phyloP scores from a whole-genome alignment of 768 basidiomycete species.

The Amanita rubescens region DNA sequence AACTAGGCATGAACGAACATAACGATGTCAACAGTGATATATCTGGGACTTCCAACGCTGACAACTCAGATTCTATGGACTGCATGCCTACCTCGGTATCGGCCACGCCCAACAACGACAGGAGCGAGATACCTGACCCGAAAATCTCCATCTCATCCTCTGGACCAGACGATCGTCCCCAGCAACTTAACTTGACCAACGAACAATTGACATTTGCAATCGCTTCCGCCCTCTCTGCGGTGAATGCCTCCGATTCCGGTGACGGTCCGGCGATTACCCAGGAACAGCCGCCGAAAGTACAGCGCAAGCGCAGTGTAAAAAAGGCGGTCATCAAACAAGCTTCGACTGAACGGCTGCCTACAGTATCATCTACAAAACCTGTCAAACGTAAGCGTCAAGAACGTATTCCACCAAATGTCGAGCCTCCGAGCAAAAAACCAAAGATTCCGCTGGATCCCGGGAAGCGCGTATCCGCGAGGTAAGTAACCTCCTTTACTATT shows the following conservation, averaged over 20 bases:
- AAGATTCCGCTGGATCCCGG: not conserved
- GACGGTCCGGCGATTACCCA: not conserved
- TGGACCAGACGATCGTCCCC: not conserved
- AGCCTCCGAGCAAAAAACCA: not conserved
- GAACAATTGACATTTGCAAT: not conserved
- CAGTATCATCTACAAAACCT: not conserved
- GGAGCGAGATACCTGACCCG: not conserved
- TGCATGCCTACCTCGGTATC: not conserved
- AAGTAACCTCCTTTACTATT: not conserved
- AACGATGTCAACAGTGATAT: not conserved
- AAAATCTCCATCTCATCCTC: not conserved
- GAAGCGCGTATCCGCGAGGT: not conserved
- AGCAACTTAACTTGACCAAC: not conserved
- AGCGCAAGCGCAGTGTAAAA: not conserved
- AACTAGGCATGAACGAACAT: not conserved
- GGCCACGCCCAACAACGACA: not conserved
- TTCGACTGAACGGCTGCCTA: not conserved
- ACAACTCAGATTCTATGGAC: not conserved
- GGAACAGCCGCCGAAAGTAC: not conserved
- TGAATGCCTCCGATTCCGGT: not conserved
- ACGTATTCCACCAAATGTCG: not conserved
- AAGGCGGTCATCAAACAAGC: not conserved
- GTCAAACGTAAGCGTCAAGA: not conserved
- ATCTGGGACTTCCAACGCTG: not conserved
- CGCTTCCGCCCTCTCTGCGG: not conserved